Evolutionary conservation across 202 grass and related monocot species (phyloP), one percentile per base, ranked within the genome.

Genomic region (Digitaria exilis): DNA sequence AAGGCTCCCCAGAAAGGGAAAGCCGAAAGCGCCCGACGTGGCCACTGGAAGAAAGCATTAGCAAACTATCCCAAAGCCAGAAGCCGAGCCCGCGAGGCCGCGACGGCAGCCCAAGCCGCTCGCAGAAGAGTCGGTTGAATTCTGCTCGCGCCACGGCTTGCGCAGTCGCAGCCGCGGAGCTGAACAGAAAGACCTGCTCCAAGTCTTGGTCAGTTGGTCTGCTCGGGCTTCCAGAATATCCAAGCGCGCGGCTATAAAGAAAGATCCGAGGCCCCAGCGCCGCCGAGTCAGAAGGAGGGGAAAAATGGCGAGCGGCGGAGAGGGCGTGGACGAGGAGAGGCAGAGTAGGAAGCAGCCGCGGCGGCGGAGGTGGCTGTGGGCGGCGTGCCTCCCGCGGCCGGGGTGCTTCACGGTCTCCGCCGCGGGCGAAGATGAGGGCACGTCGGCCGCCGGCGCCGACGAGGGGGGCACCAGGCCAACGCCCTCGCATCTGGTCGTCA

Each of bases 401-500:
- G 85, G 84, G 54, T 98, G 90, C 87, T 93, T 98, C 66, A 87
- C 54, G 66, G 79, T 88, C 62, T 78, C 82, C 34, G 80, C 66
- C 6, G 44, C 61, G 4, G 72, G 35, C 25, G 87, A 92, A 62
- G 79, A 55, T 14, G 86, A 93, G 81, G 78, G 56, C 24, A 26
- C 82, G 32, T 46, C 69, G 26, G 65, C 76, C 32, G 24, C 68
- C 67, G 81, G 71, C 58, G 76, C 71, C 19, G 83, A 69, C 66
- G 83, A 49, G 18, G 87, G 57, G 77, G 83, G 51, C 19, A 81
- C 63, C 51, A 63, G 58, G 69, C 81, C 26, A 64, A 45, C 46
- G 60, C 94, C 92, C 6, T 74, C 85, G 48, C 95, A 95, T 86
- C 87, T 95, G 57, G 80, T 98, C 29, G 95, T 98, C 14, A 95